Conservation (phyloP, 2,329 filamentous ascomycete species). For the Aspergillus arachidicola region DNA sequence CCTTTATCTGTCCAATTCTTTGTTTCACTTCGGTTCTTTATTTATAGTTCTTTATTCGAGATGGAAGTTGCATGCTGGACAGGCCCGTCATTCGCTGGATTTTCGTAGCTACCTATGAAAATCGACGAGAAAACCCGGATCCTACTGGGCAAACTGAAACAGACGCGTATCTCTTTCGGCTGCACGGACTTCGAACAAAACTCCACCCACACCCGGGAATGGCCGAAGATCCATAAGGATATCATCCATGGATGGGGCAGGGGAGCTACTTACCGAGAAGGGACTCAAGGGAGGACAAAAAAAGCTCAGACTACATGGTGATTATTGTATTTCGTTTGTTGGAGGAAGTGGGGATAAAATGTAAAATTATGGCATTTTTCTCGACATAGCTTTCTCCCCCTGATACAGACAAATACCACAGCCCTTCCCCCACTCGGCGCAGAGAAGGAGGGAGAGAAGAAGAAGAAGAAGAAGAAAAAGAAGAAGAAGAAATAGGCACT, state of each 20-base stretch:
- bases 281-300: neutral
- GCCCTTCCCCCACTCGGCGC: no score
- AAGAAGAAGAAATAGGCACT: no score
- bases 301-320: neutral
- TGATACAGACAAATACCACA: neutral
- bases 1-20: neutral
- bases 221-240: slow-evolving; percentile 19
- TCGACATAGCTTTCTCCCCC: neutral
- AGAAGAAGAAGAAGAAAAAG: no score
- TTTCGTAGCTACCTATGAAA: slow-evolving; percentile 1
- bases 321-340: neutral
- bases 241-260: neutral
- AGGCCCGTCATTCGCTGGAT: neutral
- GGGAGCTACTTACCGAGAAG: neutral
- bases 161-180: slow-evolving; percentile 39
- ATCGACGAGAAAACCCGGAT: neutral
- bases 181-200: slow-evolving; percentile 33
- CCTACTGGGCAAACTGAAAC: slow-evolving; percentile 31
- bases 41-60: neutral
- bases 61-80: neutral
- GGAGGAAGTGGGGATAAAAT: neutral
- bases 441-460: neutral
- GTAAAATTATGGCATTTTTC: neutral
- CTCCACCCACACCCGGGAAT: slow-evolving; percentile 29
- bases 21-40: neutral